Evolutionary conservation across 1,139 yeast species (phyloP), one percentile per base, ranked within the genome.

Genomic region (Suzukiozyma palmioleophila): DNA sequence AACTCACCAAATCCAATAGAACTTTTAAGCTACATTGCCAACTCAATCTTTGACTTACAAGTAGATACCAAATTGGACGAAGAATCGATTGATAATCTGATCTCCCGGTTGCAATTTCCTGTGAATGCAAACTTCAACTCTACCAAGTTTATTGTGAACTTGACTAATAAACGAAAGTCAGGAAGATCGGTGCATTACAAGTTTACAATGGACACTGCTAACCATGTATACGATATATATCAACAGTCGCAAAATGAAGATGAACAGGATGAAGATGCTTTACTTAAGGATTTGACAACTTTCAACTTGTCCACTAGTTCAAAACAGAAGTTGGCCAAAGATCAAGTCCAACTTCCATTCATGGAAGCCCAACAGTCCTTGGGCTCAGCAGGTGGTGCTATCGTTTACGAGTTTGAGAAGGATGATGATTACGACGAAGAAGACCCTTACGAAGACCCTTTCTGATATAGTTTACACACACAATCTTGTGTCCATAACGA

Each of bases 401-500:
- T 92, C 52, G 95, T 92, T 10, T 92, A 90, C 56, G 94, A 90
- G 56, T 90, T 81, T 56, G 95, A 86, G 52, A 77, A 77, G 51
- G 84, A 79, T 48, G 84, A 90, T 57, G 97, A 90, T 57, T 90
- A 89, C 51, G 97, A 92, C 56, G 97, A 92, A 59, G 97, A 92
- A 50, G 98, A 92, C 59, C 97, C 97, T 0, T 90, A 83, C 52
- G 98, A 92, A 56, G 97, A 92, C 55, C 97, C 97, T 3, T 90
- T 89, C 53, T 89, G 42, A 35, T 16, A 2, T 24, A 18, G 11
- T 21, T 16, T 12, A 13, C 12, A 5, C 14, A 16, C 31, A 9
- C 26, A 7, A 10, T 26, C 36, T 18, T 12, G 14, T 33, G n/a
- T 28, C 4, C 16, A 8, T 13, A 28, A 12, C 14, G 31, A 12